Base-by-base conservation (phyloP, 805 yeast genomes). In the Dipodascopsis tothii region DNA sequence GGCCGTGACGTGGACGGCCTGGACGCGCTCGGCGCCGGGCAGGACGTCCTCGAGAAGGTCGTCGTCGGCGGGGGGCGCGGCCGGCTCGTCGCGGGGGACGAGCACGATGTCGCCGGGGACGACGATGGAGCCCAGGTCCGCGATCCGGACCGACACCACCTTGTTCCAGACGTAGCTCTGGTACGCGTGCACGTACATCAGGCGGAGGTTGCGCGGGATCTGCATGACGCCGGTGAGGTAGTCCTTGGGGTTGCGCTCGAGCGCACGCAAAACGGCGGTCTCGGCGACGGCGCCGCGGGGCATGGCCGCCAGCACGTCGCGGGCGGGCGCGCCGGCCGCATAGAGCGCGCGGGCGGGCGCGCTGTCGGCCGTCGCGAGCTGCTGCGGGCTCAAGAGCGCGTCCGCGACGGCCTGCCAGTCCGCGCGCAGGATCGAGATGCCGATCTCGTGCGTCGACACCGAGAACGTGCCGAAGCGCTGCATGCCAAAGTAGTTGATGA, bases 391-490 rank as follows among this genome's bases (percentile, higher is more conserved):
- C 40, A 92, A 68, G 44, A 92, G 73, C 46, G 88, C 66, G 43
- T 84, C 83, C 4, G 73, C 90, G 1, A 94, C 96, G 11, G 69
- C 72, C 55, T 81, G 74, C 87, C 94, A 92, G 44, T 87, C 78
- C 28, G 75, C 77, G 39, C 76, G 70, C 39, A 92, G 66, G 21
- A 90, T 69, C 49, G 72, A 72, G 49, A 75, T 76, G 39, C 99
- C 99, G 42, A 88, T 71, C 23, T 72, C 74, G 63, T 92, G 96
- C 0, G 98, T 88, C 2, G 97, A 85, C 22, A 87, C 72, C 9
- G 96, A 84, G 59, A 86, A 90, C 0, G 98, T 88, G 22, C 99
- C 99, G 62, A 92, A 92, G 59, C 99, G 71, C 68, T 92, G 99
- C 88, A 92, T 81, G n/a, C 99, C 99, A 61, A 75, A 92, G 60